Evolutionary conservation across 257 asterid genomes (phyloP).

Genomic region (Solanum piurae): DNA sequence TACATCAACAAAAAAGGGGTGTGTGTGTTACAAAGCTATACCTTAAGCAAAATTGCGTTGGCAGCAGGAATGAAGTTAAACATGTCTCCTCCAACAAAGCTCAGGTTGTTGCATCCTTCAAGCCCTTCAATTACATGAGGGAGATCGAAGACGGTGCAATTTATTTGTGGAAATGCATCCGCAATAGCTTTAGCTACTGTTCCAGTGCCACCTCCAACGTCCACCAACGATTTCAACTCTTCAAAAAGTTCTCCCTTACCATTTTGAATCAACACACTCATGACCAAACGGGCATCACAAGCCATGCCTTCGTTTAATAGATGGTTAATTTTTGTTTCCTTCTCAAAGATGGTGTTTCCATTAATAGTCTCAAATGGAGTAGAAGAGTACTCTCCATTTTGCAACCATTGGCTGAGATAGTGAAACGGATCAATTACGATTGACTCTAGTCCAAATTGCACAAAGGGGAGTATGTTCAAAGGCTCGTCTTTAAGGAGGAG

Average conservation of each 20-base stretch:
- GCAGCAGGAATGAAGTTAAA: slow-evolving; percentile 13
- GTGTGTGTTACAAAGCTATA: no score
- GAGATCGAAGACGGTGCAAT: slow-evolving; percentile 2
- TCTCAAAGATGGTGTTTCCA: neutral
- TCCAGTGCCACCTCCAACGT: neutral
- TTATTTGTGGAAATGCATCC: neutral
- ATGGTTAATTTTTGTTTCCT: neutral
- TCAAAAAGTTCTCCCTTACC: neutral
- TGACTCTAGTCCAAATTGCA: neutral
- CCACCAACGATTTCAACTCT: neutral
- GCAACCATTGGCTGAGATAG: neutral
- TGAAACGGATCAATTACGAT: neutral
- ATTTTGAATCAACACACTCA: neutral
- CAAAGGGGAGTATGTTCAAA: neutral
- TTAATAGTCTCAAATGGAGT: neutral
- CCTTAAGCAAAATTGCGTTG: slow-evolving; percentile 13
- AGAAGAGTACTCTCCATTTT: no score
- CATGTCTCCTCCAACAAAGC: slow-evolving; percentile 2
- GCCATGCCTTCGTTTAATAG: slow-evolving; percentile 1
- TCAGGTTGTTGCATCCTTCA: neutral
- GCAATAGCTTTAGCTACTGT: neutral
- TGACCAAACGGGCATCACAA: neutral
- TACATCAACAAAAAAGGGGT: no score
- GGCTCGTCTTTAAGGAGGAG: slow-evolving; percentile 4
- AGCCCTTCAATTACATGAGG: slow-evolving; percentile 4